Evolutionary conservation across 2,329 filamentous ascomycete genomes (phyloP), one percentile per base, ranked within the genome.

Genomic region (Tolypocladium nubicola): DNA sequence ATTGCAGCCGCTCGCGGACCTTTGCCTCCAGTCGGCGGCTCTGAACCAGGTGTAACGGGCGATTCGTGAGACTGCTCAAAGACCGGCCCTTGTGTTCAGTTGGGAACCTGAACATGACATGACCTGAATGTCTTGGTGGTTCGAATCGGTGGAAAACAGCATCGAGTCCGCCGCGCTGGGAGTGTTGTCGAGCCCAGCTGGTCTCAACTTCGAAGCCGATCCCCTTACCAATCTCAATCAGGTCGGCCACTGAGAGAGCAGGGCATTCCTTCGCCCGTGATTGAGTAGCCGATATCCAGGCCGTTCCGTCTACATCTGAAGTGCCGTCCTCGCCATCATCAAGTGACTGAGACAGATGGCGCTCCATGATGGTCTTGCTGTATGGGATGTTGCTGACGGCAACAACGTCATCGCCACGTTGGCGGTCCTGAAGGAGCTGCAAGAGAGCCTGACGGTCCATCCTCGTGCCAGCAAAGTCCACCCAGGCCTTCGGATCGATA

Each of bases 171-270:
- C 67, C 67, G 1, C 54, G 56, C n/a, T 65, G 66, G 9, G 61
- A 60, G 26, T 57, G 23, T 45, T 75, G 75, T n/a, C 71, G 66
- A 0, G 78, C 79, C 61, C 77, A 78, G 56, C 72, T 71, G 4
- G 71, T 61, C 23, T 79, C 73, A 23, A 79, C 77, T 33, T 73
- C 65, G 58, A 76, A 81, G 21, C 77, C 76, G 16, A 70, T 64
- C 23, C 30, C 30, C 30, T 33, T 33, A 33, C 30, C 30, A 33
- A 33, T 33, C 30, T 33, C 30, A 33, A 33, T 33, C 30, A 33
- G 30, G 30, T 33, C 30, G 30, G 30, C 30, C 30, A 33, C 30
- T 33, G 30, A 33, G 30, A 33, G 30, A 33, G 30, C 30, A 33
- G 30, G 30, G 30, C 30, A 33, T 33, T 33, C 30, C 30, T 33